Percentiles rank a stretch among this genome's conserved stretches.
Evolutionary conservation across 2,329 filamentous ascomycete species (phyloP).

Genomic region (Cyanodermella asteris): DNA sequence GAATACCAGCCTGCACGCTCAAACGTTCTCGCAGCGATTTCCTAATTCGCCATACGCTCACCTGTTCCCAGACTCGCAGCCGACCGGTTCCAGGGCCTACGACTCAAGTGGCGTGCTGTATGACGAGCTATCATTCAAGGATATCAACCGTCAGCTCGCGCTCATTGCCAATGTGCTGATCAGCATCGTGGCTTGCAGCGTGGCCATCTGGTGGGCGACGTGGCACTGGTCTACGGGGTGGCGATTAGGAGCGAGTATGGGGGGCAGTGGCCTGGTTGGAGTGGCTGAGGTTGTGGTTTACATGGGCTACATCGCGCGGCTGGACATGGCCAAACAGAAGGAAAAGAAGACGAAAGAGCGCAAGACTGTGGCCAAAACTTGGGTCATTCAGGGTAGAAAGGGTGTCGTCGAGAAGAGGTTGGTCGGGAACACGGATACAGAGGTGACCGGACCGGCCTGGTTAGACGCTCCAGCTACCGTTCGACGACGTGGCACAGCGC

Average conservation of each 20-base stretch:
- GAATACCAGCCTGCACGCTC: constrained; percentile 32
- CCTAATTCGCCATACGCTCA: constrained; percentile 32
- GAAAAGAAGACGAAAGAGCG: constrained; percentile 18
- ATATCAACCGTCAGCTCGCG: constrained; percentile 60
- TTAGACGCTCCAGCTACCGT: too few relatives aligned
- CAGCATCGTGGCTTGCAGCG: constrained; percentile 50
- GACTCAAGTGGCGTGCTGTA: too few relatives aligned
- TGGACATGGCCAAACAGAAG: constrained; percentile 16
- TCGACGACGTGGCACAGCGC: too few relatives aligned
- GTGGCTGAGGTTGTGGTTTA: constrained; percentile 25
- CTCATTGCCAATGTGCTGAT: constrained; percentile 79
- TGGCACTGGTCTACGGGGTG: constrained; percentile 8
- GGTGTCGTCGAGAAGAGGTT: too few relatives aligned
- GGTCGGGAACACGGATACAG: too few relatives aligned
- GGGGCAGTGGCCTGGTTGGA: constrained; percentile 16
- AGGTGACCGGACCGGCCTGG: too few relatives aligned
- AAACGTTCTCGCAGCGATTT: constrained; percentile 39
- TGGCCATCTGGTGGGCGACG: constrained; percentile 18
- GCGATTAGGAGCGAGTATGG: constrained; percentile 8
- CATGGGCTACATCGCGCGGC: constrained; percentile 23
- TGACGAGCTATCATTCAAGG: constrained; percentile 46
- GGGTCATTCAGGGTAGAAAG: constrained; percentile 6
- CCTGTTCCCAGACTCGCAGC: constrained; percentile 30
- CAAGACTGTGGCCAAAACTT: constrained; percentile 14
- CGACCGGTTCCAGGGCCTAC: constrained; percentile 13